phyloP scores from a whole-genome alignment of 768 basidiomycete species.

The Ramaria rubella region DNA sequence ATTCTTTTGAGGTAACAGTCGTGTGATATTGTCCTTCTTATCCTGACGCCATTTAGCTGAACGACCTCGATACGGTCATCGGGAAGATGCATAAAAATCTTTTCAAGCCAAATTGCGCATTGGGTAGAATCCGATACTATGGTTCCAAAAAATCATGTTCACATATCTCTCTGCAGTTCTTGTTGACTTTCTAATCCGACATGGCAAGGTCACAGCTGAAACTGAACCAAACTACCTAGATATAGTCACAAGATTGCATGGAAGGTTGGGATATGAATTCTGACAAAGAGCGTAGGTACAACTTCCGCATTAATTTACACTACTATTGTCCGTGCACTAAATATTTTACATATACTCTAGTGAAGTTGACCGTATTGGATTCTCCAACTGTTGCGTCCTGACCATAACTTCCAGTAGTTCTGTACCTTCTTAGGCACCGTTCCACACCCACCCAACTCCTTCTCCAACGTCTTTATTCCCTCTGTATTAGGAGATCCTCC shows the following conservation, averaged over 20 bases:
- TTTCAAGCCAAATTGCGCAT: slow-evolving; percentile 92
- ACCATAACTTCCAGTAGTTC: slow-evolving; percentile 41
- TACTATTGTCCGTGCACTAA: background rate
- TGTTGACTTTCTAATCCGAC: slow-evolving; percentile 83
- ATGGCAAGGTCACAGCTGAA: slow-evolving; percentile 80
- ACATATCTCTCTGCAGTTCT: slow-evolving; percentile 47
- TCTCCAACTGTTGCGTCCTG: slow-evolving; percentile 38
- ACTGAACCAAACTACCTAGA: slow-evolving; percentile 80
- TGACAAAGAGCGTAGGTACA: background rate
- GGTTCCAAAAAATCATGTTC: background rate
- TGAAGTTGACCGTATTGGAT: background rate
- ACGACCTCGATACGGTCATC: slow-evolving; percentile 57
- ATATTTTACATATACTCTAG: background rate
- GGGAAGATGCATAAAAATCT: slow-evolving; percentile 55
- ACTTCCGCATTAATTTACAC: background rate
- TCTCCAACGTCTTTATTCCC: slow-evolving; percentile 33
- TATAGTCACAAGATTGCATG: slow-evolving; percentile 69
- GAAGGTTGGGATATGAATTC: slow-evolving; percentile 39
- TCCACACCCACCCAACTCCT: slow-evolving; percentile 28
- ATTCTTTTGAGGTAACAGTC: slow-evolving; percentile 70
- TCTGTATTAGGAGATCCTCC: slow-evolving; percentile 34
- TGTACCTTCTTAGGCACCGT: slow-evolving; percentile 33
- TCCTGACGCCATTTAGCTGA: slow-evolving; percentile 40
- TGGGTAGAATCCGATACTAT: slow-evolving; percentile 44
- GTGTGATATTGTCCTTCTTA: background rate